Evolutionary conservation across 169 alveolate species (phyloP).

Genomic region (Cyclospora cayetanensis): DNA sequence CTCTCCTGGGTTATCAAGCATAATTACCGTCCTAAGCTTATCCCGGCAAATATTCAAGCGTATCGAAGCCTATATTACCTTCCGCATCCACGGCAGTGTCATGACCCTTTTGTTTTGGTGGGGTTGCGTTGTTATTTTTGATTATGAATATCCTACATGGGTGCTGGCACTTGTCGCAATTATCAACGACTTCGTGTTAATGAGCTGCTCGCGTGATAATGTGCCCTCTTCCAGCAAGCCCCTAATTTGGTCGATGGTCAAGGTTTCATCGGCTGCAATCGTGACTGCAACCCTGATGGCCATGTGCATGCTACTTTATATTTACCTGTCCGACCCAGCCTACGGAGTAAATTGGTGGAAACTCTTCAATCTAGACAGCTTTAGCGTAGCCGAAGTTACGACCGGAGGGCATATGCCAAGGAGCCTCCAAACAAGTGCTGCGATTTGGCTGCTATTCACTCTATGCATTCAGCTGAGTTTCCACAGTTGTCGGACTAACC

Average conservation of each 20-base stretch:
- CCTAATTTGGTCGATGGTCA: constrained; percentile 71
- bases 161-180: constrained; percentile 68
- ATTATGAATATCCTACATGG: constrained; percentile 70
- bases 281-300: constrained; percentile 69
- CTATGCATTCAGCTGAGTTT: constrained; percentile 65
- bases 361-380: constrained; percentile 24
- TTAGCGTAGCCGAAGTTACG: background rate
- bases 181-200: constrained; percentile 73
- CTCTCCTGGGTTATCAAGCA: constrained; percentile 89
- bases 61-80: constrained; percentile 84
- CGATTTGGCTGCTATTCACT: constrained; percentile 68
- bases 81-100: constrained; percentile 74
- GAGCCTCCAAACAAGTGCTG: constrained; percentile 66
- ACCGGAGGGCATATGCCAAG: background rate
- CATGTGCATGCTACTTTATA: constrained; percentile 46
- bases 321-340: constrained; percentile 60
- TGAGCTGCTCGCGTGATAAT: constrained; percentile 73
- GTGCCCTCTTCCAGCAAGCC: constrained; percentile 71
- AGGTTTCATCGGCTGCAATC: constrained; percentile 42
- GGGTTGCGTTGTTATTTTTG: constrained; percentile 69
- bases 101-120: constrained; percentile 76
- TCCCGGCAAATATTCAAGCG: constrained; percentile 88
- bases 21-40: constrained; percentile 84
- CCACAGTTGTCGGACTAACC: constrained; percentile 66
- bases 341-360: constrained; percentile 66